A percentile compares a stretch with the other conserved stretches of the same genome.
phyloP scores from a whole-genome alignment of 139 green algal species.

The Chlamydomonas eustigma region DNA sequence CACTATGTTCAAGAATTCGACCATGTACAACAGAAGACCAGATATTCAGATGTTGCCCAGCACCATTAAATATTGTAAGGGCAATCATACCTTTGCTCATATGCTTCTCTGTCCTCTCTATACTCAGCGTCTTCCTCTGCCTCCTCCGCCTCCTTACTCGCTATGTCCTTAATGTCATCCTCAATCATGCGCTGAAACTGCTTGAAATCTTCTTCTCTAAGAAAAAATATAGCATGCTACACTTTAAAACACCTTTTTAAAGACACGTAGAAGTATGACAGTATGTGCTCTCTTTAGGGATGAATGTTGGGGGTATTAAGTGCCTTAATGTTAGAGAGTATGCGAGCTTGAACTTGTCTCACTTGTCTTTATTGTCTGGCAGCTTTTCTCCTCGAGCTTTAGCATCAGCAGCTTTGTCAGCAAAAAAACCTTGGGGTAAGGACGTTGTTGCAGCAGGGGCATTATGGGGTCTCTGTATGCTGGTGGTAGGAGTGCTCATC shows the following conservation, averaged over 20 bases:
- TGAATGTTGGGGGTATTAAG: too few relatives aligned
- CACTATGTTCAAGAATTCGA: not conserved
- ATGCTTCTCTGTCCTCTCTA: slow-evolving; percentile 3
- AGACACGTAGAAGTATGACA: too few relatives aligned
- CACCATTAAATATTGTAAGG: not conserved
- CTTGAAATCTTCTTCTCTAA: slow-evolving; percentile 8
- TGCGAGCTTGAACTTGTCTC: too few relatives aligned
- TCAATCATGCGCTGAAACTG: slow-evolving; percentile 9
- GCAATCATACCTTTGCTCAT: not conserved
- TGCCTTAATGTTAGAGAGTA: too few relatives aligned
- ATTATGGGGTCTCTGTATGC: too few relatives aligned
- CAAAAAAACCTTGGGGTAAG: slow-evolving; percentile 44
- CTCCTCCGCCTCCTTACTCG: slow-evolving; percentile 12
- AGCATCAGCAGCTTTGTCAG: slow-evolving; percentile 49
- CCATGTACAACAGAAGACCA: not conserved
- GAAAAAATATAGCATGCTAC: not conserved
- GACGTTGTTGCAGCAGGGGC: too few relatives aligned
- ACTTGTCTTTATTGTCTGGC: slow-evolving; percentile 26
- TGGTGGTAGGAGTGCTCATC: too few relatives aligned
- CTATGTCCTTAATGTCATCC: slow-evolving; percentile 6
- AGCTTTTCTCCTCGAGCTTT: slow-evolving; percentile 46
- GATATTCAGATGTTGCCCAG: not conserved
- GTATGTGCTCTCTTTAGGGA: too few relatives aligned
- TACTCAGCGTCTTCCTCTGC: slow-evolving; percentile 9
- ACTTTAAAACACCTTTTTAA: too few relatives aligned